Evolutionary conservation across 2,329 filamentous ascomycete species (phyloP).

Genomic region (Lithohypha guttulata): DNA sequence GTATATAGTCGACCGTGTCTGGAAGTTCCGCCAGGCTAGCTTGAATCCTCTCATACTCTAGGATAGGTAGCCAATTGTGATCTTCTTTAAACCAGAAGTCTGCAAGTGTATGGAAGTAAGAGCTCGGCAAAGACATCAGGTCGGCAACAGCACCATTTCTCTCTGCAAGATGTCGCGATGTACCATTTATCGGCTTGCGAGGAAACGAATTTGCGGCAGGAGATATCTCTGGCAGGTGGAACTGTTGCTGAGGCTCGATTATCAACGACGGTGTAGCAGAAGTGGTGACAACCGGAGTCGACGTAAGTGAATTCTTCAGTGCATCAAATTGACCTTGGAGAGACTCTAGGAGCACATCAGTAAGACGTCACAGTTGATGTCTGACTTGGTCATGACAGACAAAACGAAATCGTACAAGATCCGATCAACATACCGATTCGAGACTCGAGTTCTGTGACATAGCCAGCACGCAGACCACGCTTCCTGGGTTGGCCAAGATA

Average conservation of each 20-base stretch:
- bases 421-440: conserved; percentile 26
- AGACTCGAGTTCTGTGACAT: conserved; percentile 29
- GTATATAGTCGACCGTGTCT: conserved; percentile 15
- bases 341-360: not conserved
- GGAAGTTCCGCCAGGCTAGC: conserved; percentile 13
- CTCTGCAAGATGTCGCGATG: no score
- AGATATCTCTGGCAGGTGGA: no score
- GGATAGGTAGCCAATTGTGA: conserved; percentile 30
- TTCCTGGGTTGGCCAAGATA: conserved; percentile 23
- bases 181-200: no score
- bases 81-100: conserved; percentile 29
- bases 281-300: no score
- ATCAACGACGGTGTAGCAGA: no score
- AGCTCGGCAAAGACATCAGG: conserved; percentile 15
- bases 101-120: conserved; percentile 21
- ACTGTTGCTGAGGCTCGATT: no score
- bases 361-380: no score
- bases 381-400: no score
- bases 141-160: conserved; percentile 18
- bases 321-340: not conserved
- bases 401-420: no score
- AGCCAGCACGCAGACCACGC: conserved; percentile 27
- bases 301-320: not conserved
- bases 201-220: no score
- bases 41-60: conserved; percentile 19